A percentile compares a stretch with the other conserved stretches of the same genome.
Evolutionary conservation across 441 rosid genomes (phyloP).

Genomic region (Erodium moschatum): DNA sequence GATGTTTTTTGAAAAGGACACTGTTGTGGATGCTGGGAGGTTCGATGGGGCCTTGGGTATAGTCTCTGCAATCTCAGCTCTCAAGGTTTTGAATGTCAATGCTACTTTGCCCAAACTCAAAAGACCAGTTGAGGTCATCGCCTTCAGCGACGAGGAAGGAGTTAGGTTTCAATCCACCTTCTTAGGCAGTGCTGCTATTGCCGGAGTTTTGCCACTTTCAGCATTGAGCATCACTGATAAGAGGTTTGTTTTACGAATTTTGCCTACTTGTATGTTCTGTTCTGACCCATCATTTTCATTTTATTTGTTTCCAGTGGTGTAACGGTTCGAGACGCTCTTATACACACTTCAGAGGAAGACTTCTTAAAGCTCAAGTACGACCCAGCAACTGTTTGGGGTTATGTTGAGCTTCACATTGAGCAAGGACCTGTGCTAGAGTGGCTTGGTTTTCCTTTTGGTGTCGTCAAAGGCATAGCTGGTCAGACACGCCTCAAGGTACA

Average conservation of each 20-base stretch:
- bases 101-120: constrained; percentile 48
- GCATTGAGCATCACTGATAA: constrained; percentile 59
- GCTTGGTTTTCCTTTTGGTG: constrained; percentile 77
- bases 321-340: constrained; percentile 68
- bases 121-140: constrained; percentile 88
- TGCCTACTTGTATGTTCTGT: too few species aligned
- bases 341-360: constrained; percentile 48
- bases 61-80: constrained; percentile 67
- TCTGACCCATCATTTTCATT: constrained; percentile 33
- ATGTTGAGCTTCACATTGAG: constrained; percentile 90
- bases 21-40: constrained; percentile 92
- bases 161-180: constrained; percentile 87
- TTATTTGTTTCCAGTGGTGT: constrained; percentile 45
- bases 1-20: constrained; percentile 51
- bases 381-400: constrained; percentile 71
- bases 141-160: constrained; percentile 94
- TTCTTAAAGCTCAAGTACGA: constrained; percentile 62
- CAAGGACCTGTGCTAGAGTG: constrained; percentile 95
- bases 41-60: constrained; percentile 86
- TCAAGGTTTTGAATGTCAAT: constrained; percentile 50
- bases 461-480: constrained; percentile 88
- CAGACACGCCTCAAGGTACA: constrained; percentile 82
- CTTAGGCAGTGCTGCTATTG: constrained; percentile 84
- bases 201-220: constrained; percentile 73
- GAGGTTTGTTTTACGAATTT: too few species aligned